Evolutionary conservation across 768 basidiomycete genomes (phyloP), one percentile per base, ranked within the genome.

Genomic region (Termitomyces sp.): DNA sequence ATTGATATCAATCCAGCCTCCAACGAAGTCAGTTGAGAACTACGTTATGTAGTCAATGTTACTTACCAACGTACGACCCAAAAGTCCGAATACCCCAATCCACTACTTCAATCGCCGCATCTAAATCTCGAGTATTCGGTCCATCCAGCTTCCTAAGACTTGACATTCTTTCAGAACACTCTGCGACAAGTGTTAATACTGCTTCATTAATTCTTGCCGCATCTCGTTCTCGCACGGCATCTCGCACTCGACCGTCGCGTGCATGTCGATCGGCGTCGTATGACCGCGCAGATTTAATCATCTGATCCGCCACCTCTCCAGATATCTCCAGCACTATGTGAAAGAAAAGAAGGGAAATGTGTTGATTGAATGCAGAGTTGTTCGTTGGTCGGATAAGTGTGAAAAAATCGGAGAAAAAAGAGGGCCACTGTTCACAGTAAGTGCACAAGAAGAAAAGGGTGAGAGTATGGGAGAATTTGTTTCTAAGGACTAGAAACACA

Each of bases 1-100:
- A 66, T 93, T 94, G 63, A 99, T 95, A 67, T 99, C 97, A 63
- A 98, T 90, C 97, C 97, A 99, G 14, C 94, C 96, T 97, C 65
- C 30, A 44, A 59, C 3, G 18, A 56, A 30, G 22, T 50, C 40
- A 44, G 55, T 22, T 32, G 3, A 49, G 16, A 30, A 20, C 30
- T 5, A 11, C 36, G 32, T n/a, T 14, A 44, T 13, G 11, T 16
- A 48, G 22, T 43, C 56, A 30, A 5, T 18, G 30, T 41, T 14
- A 85, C 95, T 67, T 68, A 97, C 95, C 92, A 57, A 93, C 94
- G 68, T 98, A 98, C 32, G 93, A 92, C 4, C 85, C 90, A 70
- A 95, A 92, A 0, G 95, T 94, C 62, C 89, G 80, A 56, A 98
- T 81, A n/a, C 94, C 92, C 85, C 89, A 88, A 67, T 96, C 94